Conservation (phyloP, 257 asterid genomes). For the Solanum okadae region DNA sequence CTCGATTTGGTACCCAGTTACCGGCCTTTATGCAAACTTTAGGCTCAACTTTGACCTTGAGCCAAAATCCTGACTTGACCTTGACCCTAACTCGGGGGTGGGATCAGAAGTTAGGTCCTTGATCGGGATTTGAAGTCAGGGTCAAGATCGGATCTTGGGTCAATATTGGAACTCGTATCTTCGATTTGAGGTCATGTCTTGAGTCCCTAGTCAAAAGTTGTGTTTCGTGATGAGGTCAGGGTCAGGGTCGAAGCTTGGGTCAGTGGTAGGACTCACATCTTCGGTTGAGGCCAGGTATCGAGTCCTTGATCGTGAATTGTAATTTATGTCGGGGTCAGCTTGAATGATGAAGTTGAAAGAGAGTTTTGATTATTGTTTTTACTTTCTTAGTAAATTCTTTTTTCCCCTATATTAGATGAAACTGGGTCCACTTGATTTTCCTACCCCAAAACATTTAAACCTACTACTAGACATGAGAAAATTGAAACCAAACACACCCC, state of each 20-base stretch:
- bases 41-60: neutral
- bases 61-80: too few relatives aligned
- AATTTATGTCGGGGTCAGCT: too few relatives aligned
- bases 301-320: neutral
- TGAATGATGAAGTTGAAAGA: neutral
- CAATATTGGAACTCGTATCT: neutral
- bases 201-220: neutral
- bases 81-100: neutral
- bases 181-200: neutral
- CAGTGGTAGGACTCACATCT: too few relatives aligned
- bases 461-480: neutral
- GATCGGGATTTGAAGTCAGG: neutral
- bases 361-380: too few relatives aligned
- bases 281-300: too few relatives aligned
- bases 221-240: neutral
- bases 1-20: neutral
- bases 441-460: neutral
- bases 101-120: neutral
- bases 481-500: neutral
- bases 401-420: neutral
- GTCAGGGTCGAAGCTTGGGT: too few relatives aligned
- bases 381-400: too few relatives aligned
- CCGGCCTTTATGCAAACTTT: too few relatives aligned
- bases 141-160: neutral
- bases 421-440: neutral